phyloP scores from a whole-genome alignment of 2,329 filamentous ascomycete genomes.

The Pseudogymnoascus sp. region DNA sequence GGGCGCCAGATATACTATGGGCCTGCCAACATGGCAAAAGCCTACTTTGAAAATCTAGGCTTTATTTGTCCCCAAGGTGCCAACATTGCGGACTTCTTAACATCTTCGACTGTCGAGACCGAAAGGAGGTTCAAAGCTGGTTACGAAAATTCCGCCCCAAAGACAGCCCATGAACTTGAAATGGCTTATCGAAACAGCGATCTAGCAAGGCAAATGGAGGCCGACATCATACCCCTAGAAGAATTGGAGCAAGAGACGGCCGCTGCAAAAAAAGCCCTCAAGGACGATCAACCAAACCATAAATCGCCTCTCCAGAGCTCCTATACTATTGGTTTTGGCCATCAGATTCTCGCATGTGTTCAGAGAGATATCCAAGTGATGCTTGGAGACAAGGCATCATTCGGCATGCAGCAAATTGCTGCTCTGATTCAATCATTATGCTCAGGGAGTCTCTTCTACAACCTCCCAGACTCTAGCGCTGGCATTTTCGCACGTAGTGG shows the following conservation, averaged over 20 bases:
- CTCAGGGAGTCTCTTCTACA: conserved; percentile 59
- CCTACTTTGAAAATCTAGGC: conserved; percentile 57
- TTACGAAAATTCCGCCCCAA: conserved; percentile 35
- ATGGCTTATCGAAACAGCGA: conserved; percentile 43
- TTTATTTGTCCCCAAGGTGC: conserved; percentile 54
- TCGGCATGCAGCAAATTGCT: conserved; percentile 52
- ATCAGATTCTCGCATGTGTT: conserved; percentile 49
- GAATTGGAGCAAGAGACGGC: conserved; percentile 51
- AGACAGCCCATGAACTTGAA: conserved; percentile 37
- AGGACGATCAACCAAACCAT: conserved; percentile 31
- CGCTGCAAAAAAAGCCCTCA: conserved; percentile 27
- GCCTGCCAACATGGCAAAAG: conserved; percentile 45
- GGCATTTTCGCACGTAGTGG: conserved; percentile 58
- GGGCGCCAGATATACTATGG: conserved; percentile 61
- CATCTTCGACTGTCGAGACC: conserved; percentile 55
- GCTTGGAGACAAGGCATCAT: conserved; percentile 55
- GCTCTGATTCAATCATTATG: conserved; percentile 53
- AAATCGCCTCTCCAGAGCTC: conserved; percentile 38
- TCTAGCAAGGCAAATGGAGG: conserved; percentile 41
- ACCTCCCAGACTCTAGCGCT: conserved; percentile 45
- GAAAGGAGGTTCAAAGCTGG: conserved; percentile 52
- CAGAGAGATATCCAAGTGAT: conserved; percentile 56
- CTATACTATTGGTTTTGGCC: conserved; percentile 37
- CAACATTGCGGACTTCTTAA: conserved; percentile 58
- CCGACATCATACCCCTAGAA: conserved; percentile 8